Base-by-base conservation (phyloP, 1,139 yeast species). In the Protomyces pachydermus region DNA sequence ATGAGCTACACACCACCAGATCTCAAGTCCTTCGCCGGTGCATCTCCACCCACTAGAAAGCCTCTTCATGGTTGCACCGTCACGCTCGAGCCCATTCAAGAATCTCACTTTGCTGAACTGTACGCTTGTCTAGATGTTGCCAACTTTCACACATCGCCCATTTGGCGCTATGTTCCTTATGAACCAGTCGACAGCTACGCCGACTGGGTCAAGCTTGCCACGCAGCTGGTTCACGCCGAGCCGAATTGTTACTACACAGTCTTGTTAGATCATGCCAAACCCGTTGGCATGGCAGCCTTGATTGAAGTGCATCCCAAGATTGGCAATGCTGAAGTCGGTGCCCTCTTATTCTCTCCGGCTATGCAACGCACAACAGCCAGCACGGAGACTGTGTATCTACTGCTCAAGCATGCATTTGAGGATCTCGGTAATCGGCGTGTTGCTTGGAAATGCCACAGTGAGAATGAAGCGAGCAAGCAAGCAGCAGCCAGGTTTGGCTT, bases 391-490 rank as follows among this genome's bases (percentile, higher is more conserved):
- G 70, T 71, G 51, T 74, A 69, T 65, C 65, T 74, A 50, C 56
- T 74, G 65, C 69, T 72, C 64, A 67, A 68, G 48, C 67, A 73
- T 55, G 75, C 72, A 1, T 72, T 74, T 57, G 73, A 71, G 2
- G 9, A 42, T 6, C 67, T 74, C 51, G 70, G 73, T 4, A 72
- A 74, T 65, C 69, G 77, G 16, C 70, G 77, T 16, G 70, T 68
- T 56, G 76, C 74, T 61, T 75, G 77, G 77, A 74, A 73, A 60
- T 75, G 76, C 65, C 71, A 75, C 65, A 65, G 67, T 25, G 67
- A 71, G 28, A 74, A 75, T 54, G 71, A 56, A 18, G 74, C 74
- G 0, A 74, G 76, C 6, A 68, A 67, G 34, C 65, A 65, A 18
- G 76, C 77, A 1, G 77, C 77, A 0, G 35, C 60, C 18, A 69